Base-by-base conservation (phyloP, 2,329 filamentous ascomycete genomes). In the Parastagonospora avenae region DNA sequence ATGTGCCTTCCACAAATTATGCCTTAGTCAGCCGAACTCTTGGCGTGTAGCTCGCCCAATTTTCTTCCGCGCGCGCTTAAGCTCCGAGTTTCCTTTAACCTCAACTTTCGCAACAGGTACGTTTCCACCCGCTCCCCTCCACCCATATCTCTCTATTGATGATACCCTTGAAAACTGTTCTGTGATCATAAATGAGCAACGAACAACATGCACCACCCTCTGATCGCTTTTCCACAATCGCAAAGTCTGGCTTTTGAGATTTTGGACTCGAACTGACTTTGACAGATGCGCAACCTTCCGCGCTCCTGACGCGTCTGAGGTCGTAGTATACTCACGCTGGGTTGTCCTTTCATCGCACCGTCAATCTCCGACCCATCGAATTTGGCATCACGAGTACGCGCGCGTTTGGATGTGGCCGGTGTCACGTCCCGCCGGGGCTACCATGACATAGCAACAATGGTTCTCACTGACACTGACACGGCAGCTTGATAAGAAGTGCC, bases 151-250 rank as follows among this genome's bases (percentile, higher is more conserved):
- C 66, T 68, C 66, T 60, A 80, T 80, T 79, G 81, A 71, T 79
- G 80, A 79, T 79, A 68, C 72, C 76, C 74, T 76, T 79, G 79
- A 80, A 77, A 71, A 68, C 52, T 72, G 78, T 81, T 81, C 76
- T 73, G 81, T 76, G 79, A 84, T 75, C 71, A 63, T 69, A 70
- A 77, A 82, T 81, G 80, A 80, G 80, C 79, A 75, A 72, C 60
- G 78, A 80, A 80, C 77, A 81, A 83, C 81, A 84, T 84, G 82
- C 82, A 84, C 76, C 77, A 84, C 82, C 82, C 81, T 83, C 81
- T 84, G 73, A 76, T 66, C 59, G 54, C 50, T 37, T 55, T 44
- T 39, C 43, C 47, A 11, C 32, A 30, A 30, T 38, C 42, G 40
- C 43, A 46, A 12, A 49, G 35, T 49, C 59, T 50, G 36, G 46